Percentiles rank a stretch among this genome's conserved stretches.
phyloP scores from a whole-genome alignment of 345 rosid species.

The Corymbia maculata region DNA sequence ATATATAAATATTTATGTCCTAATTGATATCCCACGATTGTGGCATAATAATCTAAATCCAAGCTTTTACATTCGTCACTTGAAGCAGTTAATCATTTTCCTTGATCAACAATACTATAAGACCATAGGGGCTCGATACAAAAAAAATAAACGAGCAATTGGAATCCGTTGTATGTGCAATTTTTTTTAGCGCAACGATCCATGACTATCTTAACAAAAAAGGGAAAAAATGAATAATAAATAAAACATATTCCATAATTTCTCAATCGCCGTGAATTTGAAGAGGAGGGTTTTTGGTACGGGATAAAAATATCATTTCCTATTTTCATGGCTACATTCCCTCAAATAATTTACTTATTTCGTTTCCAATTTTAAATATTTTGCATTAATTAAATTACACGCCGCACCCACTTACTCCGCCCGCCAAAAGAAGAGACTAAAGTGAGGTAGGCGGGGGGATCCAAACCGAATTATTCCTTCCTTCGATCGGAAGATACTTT shows the following conservation, averaged over 20 bases:
- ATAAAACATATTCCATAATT: no score
- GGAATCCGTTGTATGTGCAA: no score
- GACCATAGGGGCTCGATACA: no score
- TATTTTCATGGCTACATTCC: background rate
- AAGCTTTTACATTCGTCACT: background rate
- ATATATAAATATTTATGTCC: no score
- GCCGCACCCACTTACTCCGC: background rate
- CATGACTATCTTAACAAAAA: no score
- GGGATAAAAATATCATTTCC: background rate
- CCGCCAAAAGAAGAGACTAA: background rate
- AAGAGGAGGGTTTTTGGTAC: background rate
- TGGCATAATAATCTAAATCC: background rate
- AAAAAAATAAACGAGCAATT: no score
- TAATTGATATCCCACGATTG: no score
- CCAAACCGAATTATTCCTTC: background rate
- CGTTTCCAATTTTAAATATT: background rate
- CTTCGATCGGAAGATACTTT: background rate
- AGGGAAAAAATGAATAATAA: no score
- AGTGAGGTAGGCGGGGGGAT: background rate
- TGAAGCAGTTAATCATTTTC: no score
- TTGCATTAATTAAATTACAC: background rate
- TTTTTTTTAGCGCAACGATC: no score
- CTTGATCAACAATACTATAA: no score
- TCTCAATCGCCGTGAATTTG: no score
- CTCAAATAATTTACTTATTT: background rate